Evolutionary conservation across 2,329 filamentous ascomycete genomes (phyloP).

Genomic region (Fusarium praegraminearum): DNA sequence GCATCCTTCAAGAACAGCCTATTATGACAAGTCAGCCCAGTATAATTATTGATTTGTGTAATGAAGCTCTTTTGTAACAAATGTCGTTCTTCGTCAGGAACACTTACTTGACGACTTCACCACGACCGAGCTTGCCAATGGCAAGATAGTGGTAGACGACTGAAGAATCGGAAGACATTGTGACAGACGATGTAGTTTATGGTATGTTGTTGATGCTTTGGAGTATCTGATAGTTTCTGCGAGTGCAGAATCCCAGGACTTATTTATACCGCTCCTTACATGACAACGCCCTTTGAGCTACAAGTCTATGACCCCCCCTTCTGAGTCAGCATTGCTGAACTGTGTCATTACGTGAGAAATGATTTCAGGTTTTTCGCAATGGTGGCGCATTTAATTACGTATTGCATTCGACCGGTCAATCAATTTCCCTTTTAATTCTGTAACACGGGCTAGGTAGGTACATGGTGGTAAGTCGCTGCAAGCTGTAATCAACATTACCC

Average conservation of each 20-base stretch:
- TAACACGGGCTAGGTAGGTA: not conserved
- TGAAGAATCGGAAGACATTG: conserved; percentile 7
- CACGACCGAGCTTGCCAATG: conserved; percentile 47
- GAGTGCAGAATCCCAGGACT: too few relatives aligned
- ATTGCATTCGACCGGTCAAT: not conserved
- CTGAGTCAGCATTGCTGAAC: not conserved
- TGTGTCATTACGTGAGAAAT: not conserved
- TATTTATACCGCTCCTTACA: not conserved
- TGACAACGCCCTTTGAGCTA: conserved; percentile 11
- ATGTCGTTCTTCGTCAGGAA: not conserved
- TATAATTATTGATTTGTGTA: rapidly evolving
- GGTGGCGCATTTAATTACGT: conserved; percentile 1
- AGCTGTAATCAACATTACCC: not conserved
- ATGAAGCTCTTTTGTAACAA: too few relatives aligned
- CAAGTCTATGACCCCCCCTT: not conserved
- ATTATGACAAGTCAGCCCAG: not conserved
- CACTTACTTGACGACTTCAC: conserved; percentile 46
- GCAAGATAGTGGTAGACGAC: conserved; percentile 45
- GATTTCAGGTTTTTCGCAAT: not conserved
- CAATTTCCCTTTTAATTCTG: not conserved
- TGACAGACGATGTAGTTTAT: rapidly evolving
- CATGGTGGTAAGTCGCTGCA: not conserved
- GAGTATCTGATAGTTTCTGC: too few relatives aligned
- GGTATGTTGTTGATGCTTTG: rapidly evolving
- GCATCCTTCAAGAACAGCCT: conserved; percentile 42